Evolutionary conservation across 768 basidiomycete genomes (phyloP).

Genomic region (Suillus subalutaceus): DNA sequence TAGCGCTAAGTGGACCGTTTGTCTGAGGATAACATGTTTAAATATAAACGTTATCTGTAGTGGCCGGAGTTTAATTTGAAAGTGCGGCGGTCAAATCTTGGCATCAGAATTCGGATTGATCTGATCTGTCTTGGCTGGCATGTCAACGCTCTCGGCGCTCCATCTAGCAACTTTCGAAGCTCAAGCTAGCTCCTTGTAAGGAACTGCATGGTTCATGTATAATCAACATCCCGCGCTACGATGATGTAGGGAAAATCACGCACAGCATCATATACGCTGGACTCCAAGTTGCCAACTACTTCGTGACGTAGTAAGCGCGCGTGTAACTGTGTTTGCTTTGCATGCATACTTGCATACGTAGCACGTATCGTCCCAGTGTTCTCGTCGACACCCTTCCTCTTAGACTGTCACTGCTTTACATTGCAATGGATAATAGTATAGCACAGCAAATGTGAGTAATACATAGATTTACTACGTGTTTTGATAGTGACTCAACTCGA

Average conservation of each 20-base stretch:
- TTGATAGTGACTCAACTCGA: background rate
- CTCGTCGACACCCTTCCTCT: background rate
- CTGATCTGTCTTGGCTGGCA: background rate
- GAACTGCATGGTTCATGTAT: background rate
- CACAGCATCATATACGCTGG: background rate
- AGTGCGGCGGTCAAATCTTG: no score
- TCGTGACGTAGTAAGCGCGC: background rate
- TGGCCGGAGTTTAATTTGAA: no score
- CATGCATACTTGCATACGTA: background rate
- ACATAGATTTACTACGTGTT: background rate
- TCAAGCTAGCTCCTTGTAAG: background rate
- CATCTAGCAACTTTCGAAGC: background rate
- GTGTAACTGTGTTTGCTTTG: background rate
- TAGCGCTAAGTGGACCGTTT: no score
- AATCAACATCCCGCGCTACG: background rate
- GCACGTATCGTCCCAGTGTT: background rate
- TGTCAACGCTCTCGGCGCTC: background rate
- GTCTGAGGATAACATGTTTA: no score
- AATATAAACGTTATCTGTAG: no score
- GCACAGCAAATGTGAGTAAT: background rate
- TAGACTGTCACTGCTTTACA: background rate
- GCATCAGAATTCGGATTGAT: no score
- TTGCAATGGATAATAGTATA: background rate
- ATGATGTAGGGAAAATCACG: background rate
- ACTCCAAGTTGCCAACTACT: background rate